Evolutionary conservation across 2,329 filamentous ascomycete species (phyloP).

Genomic region (Penicillium sp.): DNA sequence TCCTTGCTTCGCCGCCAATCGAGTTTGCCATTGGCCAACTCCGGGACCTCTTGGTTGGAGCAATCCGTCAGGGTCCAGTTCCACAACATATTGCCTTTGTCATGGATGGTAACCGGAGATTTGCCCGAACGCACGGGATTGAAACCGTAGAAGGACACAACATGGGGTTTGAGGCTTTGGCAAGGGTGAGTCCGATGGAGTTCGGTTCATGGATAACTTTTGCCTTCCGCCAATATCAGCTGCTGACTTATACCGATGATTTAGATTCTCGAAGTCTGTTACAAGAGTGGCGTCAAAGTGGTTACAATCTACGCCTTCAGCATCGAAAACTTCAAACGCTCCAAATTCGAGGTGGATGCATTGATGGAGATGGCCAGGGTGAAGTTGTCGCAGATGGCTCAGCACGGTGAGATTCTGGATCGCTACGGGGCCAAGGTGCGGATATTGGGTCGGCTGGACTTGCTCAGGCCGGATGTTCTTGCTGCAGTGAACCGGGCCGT

Average conservation of each 20-base stretch:
- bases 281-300: slow-evolving; percentile 91
- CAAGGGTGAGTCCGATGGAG: slow-evolving; percentile 58
- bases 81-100: slow-evolving; percentile 97
- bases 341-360: slow-evolving; percentile 90
- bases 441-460: slow-evolving; percentile 71
- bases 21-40: slow-evolving; percentile 77
- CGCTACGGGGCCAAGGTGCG: slow-evolving; percentile 82
- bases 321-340: slow-evolving; percentile 97
- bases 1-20: slow-evolving; percentile 77
- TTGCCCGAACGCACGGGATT: slow-evolving; percentile 80
- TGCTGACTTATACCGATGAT: slow-evolving; percentile 3
- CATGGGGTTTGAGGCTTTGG: slow-evolving; percentile 87
- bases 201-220: too few relatives aligned
- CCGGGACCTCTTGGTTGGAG: slow-evolving; percentile 76
- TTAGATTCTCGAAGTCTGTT: slow-evolving; percentile 90
- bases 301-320: slow-evolving; percentile 98
- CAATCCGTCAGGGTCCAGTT: slow-evolving; percentile 79
- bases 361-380: slow-evolving; percentile 97
- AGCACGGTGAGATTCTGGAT: slow-evolving; percentile 87
- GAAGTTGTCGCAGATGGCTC: slow-evolving; percentile 80
- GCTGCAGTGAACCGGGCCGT: slow-evolving; percentile 80
- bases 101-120: slow-evolving; percentile 96
- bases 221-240: too few relatives aligned
- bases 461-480: slow-evolving; percentile 79
- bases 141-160: slow-evolving; percentile 96